A percentile compares a stretch with the other conserved stretches of the same genome.
Evolutionary conservation across 2,329 filamentous ascomycete species (phyloP).

Genomic region (Setomelanomma holmii): DNA sequence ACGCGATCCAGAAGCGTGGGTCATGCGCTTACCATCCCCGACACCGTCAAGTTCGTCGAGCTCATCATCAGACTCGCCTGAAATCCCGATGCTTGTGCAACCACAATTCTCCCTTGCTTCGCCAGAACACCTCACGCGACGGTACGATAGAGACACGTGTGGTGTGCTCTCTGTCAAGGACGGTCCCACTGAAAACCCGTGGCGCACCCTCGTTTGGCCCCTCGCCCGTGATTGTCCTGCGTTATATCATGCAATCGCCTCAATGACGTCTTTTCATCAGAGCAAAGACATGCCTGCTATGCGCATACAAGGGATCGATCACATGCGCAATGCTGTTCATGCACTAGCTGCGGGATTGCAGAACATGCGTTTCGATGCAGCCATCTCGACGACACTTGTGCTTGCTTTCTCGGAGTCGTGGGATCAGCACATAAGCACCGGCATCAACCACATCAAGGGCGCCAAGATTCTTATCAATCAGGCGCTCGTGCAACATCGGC

Average conservation of each 20-base stretch:
- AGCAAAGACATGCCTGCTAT: constrained; percentile 64
- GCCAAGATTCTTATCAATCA: constrained; percentile 69
- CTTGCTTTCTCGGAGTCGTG: constrained; percentile 75
- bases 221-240: constrained; percentile 69
- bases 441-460: constrained; percentile 72
- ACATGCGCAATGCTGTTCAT: constrained; percentile 70
- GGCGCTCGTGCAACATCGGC: constrained; percentile 59
- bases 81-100: constrained; percentile 47
- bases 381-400: constrained; percentile 73
- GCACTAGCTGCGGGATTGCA: constrained; percentile 66
- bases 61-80: constrained; percentile 38
- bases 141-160: constrained; percentile 72
- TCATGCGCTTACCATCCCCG: constrained; percentile 49
- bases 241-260: constrained; percentile 71
- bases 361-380: constrained; percentile 69
- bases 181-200: constrained; percentile 72
- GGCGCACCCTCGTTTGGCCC: constrained; percentile 75
- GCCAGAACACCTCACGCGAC: constrained; percentile 67
- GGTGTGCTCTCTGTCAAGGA: constrained; percentile 76
- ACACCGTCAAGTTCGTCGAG: constrained; percentile 43
- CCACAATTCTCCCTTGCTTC: constrained; percentile 60
- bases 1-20: constrained; percentile 48
- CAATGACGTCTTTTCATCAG: constrained; percentile 73
- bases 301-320: constrained; percentile 69
- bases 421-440: constrained; percentile 73